A percentile compares a stretch with the other conserved stretches of the same genome.
phyloP scores from a whole-genome alignment of 805 yeast genomes.

The Sugiyamaella smithiae region DNA sequence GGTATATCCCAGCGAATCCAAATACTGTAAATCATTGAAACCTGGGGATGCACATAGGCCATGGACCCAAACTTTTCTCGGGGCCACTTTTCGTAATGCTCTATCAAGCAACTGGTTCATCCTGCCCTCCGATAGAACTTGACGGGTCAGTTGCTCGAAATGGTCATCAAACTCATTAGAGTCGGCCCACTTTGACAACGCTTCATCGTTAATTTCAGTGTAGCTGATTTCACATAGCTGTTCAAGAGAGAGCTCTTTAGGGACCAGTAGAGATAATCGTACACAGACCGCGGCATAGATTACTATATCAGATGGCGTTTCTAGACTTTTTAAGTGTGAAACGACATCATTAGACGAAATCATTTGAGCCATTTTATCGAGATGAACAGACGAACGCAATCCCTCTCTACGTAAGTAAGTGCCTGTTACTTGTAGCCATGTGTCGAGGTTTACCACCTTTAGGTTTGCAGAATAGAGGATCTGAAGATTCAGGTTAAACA shows the following conservation, averaged over 20 bases:
- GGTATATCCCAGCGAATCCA: not conserved
- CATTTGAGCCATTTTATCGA: too few species aligned
- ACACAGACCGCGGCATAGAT: too few species aligned
- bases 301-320: too few species aligned
- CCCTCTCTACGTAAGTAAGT: too few species aligned
- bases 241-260: too few species aligned
- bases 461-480: constrained; percentile 16
- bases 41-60: not conserved
- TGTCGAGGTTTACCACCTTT: not conserved
- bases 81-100: not conserved
- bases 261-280: too few species aligned
- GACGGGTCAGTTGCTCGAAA: not conserved
- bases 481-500: constrained; percentile 13
- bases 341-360: too few species aligned
- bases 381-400: too few species aligned
- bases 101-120: not conserved
- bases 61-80: not conserved
- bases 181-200: not conserved
- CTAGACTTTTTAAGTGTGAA: too few species aligned
- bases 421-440: too few species aligned
- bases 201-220: not conserved
- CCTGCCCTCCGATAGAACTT: not conserved
- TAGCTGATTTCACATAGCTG: not conserved
- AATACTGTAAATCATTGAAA: not conserved
- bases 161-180: not conserved